phyloP scores from a whole-genome alignment of 129 eudicot species.

The Flaveria bidentis region DNA sequence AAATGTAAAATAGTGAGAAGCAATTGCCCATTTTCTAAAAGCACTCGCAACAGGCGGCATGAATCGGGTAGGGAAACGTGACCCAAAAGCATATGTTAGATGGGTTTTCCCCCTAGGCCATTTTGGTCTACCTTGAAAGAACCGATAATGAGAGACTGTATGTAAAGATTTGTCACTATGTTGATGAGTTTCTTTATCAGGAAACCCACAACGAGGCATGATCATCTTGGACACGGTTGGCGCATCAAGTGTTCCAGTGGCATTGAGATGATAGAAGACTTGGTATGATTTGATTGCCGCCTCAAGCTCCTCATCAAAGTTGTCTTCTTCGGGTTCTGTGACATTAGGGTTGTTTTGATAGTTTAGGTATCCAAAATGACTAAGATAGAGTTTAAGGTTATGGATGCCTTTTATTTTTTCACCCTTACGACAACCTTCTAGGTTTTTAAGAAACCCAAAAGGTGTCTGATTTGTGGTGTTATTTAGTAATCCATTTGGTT shows the following conservation, averaged over 20 bases:
- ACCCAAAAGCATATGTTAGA: slow-evolving; percentile 35
- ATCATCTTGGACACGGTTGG: slow-evolving; percentile 33
- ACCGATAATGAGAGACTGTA: slow-evolving; percentile 26
- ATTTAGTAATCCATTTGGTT: slow-evolving; percentile 6
- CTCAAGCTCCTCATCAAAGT: slow-evolving; percentile 40
- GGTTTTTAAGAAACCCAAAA: slow-evolving; percentile 28
- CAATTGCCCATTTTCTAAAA: slow-evolving; percentile 32
- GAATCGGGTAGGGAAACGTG: slow-evolving; percentile 28
- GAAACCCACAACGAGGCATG: slow-evolving; percentile 44
- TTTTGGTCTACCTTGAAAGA: slow-evolving; percentile 22
- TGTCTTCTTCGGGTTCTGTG: slow-evolving; percentile 16
- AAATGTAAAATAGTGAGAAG: slow-evolving; percentile 32
- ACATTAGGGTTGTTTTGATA: slow-evolving; percentile 24
- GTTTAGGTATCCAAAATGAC: slow-evolving; percentile 39
- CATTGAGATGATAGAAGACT: slow-evolving; percentile 35
- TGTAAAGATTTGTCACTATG: slow-evolving; percentile 17
- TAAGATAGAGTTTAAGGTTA: slow-evolving; percentile 32
- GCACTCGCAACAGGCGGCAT: slow-evolving; percentile 29
- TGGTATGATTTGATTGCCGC: slow-evolving; percentile 40
- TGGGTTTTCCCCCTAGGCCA: slow-evolving; percentile 30
- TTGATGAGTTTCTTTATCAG: slow-evolving; percentile 31
- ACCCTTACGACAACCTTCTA: slow-evolving; percentile 38
- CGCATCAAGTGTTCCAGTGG: slow-evolving; percentile 33
- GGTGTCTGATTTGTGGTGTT: slow-evolving; percentile 20
- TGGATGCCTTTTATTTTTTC: slow-evolving; percentile 24